Conservation (phyloP, 164 flowering plant genomes). For the Protea cynaroides region DNA sequence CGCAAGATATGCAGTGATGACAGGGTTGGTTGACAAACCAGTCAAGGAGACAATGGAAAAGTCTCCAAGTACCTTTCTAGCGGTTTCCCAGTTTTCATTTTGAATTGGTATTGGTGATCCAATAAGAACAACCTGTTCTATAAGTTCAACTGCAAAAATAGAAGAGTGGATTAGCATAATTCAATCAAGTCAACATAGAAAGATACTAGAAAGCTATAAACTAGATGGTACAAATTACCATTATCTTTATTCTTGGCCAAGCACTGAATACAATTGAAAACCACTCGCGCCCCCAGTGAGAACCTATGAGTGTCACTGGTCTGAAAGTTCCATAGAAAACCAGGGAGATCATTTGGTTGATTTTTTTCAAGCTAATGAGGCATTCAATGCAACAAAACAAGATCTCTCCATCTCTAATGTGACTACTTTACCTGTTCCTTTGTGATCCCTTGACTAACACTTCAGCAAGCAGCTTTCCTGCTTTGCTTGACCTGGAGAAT, state of each 20-base stretch:
- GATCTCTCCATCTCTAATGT: not conserved
- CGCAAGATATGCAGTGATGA: not conserved
- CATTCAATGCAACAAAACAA: too few species aligned
- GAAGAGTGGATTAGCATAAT: slow-evolving; percentile 7
- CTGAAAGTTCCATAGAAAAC: slow-evolving; percentile 36
- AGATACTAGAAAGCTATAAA: not conserved
- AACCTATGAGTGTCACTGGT: slow-evolving; percentile 92
- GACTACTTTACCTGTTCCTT: slow-evolving; percentile 67
- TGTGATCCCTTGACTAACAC: slow-evolving; percentile 77
- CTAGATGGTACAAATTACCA: slow-evolving; percentile 13
- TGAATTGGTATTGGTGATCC: slow-evolving; percentile 87
- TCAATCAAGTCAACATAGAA: slow-evolving; percentile 1
- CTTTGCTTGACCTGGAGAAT: slow-evolving; percentile 76
- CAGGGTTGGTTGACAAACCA: slow-evolving; percentile 2
- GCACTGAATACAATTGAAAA: slow-evolving; percentile 81
- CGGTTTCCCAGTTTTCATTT: slow-evolving; percentile 81
- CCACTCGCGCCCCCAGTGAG: slow-evolving; percentile 93
- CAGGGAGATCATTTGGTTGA: slow-evolving; percentile 3
- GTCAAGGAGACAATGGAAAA: not conserved
- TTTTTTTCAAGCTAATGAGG: not conserved
- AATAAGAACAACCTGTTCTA: slow-evolving; percentile 94
- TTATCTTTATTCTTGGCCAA: slow-evolving; percentile 62
- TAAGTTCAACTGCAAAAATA: slow-evolving; percentile 53
- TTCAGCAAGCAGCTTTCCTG: slow-evolving; percentile 90
- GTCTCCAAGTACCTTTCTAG: slow-evolving; percentile 52